Evolutionary conservation across 495 filamentous ascomycete genomes (phyloP).

Genomic region (Daldinia concentrica): DNA sequence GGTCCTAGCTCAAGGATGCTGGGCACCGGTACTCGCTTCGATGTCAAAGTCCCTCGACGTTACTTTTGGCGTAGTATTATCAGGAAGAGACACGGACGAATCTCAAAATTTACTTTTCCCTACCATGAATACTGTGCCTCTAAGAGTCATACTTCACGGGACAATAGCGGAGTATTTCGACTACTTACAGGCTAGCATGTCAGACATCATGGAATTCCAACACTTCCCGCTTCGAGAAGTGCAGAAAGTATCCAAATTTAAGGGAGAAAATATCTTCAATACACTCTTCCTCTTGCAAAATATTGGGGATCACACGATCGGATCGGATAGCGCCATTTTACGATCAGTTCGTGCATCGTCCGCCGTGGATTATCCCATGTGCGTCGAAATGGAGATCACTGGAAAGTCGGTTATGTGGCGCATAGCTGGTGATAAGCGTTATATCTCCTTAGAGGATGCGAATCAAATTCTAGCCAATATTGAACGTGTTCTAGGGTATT

Average conservation of each 20-base stretch:
- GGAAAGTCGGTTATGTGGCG: conserved; percentile 68
- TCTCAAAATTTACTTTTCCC: conserved; percentile 73
- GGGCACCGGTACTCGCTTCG: conserved; percentile 68
- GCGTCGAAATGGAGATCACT: conserved; percentile 76
- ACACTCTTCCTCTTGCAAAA: conserved; percentile 77
- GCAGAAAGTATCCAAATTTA: conserved; percentile 53
- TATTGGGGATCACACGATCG: conserved; percentile 28
- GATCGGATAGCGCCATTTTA: conserved; percentile 50
- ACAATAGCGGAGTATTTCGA: conserved; percentile 65
- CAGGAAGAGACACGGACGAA: conserved; percentile 69
- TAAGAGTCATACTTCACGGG: conserved; percentile 72
- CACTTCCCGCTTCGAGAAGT: conserved; percentile 73
- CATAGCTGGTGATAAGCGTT: conserved; percentile 69
- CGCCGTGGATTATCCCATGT: conserved; percentile 79
- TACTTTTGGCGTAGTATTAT: conserved; percentile 74
- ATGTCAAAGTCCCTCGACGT: conserved; percentile 67
- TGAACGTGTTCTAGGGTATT: conserved; percentile 61
- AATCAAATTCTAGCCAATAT: conserved; percentile 61
- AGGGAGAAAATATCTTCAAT: conserved; percentile 63
- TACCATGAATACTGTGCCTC: conserved; percentile 78
- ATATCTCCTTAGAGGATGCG: conserved; percentile 56
- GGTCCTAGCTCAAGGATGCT: conserved; percentile 71
- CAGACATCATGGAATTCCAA: conserved; percentile 63
- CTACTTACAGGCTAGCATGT: conserved; percentile 70
- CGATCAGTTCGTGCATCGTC: conserved; percentile 67